Evolutionary conservation across 140 eudicot species (phyloP), one percentile per base, ranked within the genome.

Genomic region (Erigeron philadelphicus): DNA sequence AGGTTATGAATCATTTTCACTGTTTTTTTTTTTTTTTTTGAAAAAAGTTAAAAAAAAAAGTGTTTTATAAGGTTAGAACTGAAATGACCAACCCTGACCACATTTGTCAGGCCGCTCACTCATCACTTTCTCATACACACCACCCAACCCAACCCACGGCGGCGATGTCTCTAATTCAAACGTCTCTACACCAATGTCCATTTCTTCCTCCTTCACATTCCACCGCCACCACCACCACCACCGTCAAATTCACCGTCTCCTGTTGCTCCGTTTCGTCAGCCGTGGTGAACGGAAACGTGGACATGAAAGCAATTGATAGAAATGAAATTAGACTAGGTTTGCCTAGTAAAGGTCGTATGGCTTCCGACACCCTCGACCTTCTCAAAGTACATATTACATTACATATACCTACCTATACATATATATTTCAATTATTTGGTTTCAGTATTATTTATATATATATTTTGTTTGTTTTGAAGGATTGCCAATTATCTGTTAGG

Each of bases 321-420:
- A 79, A 17, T 31, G 85, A 84, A 62, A 87, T 88, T 76, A 88
- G 97, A 2, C 78, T 91, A 35, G 97, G 97, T 9, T 77, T 91
- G 76, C 96, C 98, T 12, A 92, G 96, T 75, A 92, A 92, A 81
- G 98, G 98, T n/a, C 84, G 97, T 45, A 86, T 88, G 96, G 92
- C 96, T 8, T 41, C 87, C 16, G 96, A 88, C 47, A 86, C 96
- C 66, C 86, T 92, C 19, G 93, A 88, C 23, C 93, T 88, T 58
- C 96, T 92, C 76, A 88, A 84, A 79, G 95, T 90, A 75, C 9
- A 3, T 6, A 0, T 59, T 72, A 44, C 13, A 13, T n/a, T 1
- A n/a, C n/a, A n/a, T n/a, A n/a, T n/a, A n/a, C n/a, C n/a, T 9
- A 38, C 38, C 38, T 31, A 31, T 31, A 31, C 38, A 31, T 31